phyloP scores from a whole-genome alignment of 345 rosid species.

The Schrenkiella parvula region DNA sequence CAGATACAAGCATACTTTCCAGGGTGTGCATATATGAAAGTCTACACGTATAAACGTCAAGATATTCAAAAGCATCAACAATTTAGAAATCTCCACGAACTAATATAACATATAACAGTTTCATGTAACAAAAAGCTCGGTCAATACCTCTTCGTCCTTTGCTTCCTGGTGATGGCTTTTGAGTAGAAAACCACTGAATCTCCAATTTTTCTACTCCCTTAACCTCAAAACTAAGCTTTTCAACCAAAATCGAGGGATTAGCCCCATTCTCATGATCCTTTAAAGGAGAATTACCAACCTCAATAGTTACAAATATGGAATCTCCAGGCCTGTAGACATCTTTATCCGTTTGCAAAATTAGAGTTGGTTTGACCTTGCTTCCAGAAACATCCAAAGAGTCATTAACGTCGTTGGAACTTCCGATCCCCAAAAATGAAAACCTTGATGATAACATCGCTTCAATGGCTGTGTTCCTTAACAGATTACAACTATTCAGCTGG shows the following conservation, averaged over 20 bases:
- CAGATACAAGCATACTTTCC: not conserved
- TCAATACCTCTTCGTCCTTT: slow-evolving; percentile 63
- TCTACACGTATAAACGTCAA: not conserved
- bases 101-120: slow-evolving; percentile 12
- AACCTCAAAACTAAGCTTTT: slow-evolving; percentile 75
- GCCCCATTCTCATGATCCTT: slow-evolving; percentile 21
- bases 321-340: slow-evolving; percentile 93
- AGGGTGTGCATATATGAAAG: not conserved
- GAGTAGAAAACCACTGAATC: slow-evolving; percentile 73
- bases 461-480: not conserved
- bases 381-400: slow-evolving; percentile 30
- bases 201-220: slow-evolving; percentile 88
- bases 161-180: slow-evolving; percentile 56
- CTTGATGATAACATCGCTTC: slow-evolving; percentile 37
- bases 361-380: slow-evolving; percentile 40
- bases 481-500: slow-evolving; percentile 3
- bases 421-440: slow-evolving; percentile 36
- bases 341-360: slow-evolving; percentile 59
- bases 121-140: not conserved
- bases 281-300: slow-evolving; percentile 44
- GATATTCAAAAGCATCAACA: slow-evolving; percentile 6
- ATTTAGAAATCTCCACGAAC: not conserved
- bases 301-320: slow-evolving; percentile 56
- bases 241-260: slow-evolving; percentile 51
- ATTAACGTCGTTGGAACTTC: slow-evolving; percentile 27